Evolutionary conservation across 78 protist genomes (phyloP).

Genomic region (Dictyostelium citrinum): DNA sequence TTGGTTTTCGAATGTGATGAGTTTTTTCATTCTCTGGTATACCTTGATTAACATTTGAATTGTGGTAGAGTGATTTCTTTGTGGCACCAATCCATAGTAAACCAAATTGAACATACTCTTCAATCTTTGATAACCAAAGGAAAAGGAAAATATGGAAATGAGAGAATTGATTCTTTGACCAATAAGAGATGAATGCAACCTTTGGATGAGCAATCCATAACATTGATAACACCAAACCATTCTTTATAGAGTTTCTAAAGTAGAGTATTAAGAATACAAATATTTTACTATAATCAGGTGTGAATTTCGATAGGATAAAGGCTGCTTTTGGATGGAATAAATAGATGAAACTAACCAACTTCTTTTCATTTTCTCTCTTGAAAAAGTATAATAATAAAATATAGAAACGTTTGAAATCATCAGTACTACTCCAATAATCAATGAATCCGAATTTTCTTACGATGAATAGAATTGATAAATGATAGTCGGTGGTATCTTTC

Average conservation of each 20-base stretch:
- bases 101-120: slow-evolving; percentile 41
- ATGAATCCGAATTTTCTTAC: slow-evolving; percentile 40
- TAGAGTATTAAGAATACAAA: slow-evolving; percentile 16
- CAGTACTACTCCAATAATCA: neutral
- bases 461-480: slow-evolving; percentile 24
- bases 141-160: slow-evolving; percentile 32
- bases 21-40: neutral
- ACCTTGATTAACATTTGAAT: neutral
- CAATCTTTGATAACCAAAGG: slow-evolving; percentile 23
- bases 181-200: slow-evolving; percentile 32
- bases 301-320: neutral
- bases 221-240: neutral
- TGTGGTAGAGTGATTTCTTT: neutral
- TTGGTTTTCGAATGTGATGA: neutral
- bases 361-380: neutral
- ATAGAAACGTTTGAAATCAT: neutral
- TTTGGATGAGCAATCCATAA: slow-evolving; percentile 52
- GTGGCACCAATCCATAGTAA: slow-evolving; percentile 30
- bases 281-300: neutral
- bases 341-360: neutral
- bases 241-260: neutral
- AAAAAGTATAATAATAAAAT: neutral
- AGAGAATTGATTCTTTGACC: neutral
- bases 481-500: neutral
- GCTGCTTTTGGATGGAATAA: slow-evolving; percentile 32